These are phyloP conservation scores for Thelonectria blattea DNA, from an alignment of 2,329 filamentous ascomycete species.

Conservation along the genomic window DNA sequence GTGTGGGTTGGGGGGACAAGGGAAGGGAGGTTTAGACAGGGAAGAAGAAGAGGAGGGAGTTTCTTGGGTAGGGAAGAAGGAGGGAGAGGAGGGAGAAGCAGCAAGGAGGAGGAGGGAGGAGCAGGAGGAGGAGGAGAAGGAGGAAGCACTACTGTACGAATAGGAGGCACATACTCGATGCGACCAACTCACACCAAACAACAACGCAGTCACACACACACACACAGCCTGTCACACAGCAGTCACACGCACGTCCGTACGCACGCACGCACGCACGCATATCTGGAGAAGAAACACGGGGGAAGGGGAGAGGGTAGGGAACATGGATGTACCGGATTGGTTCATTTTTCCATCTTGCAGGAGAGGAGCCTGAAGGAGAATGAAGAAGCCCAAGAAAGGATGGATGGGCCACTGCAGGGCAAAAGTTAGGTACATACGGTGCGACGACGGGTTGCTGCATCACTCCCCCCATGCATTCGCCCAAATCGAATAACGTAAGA, in stretches of 20 bases:
- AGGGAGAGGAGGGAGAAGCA: too few relatives aligned
- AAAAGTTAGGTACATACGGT: too few relatives aligned
- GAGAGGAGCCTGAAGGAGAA: background rate
- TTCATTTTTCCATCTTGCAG: slow-evolving; percentile 9
- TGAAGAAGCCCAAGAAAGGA: background rate
- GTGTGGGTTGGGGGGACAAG: slow-evolving; percentile 5
- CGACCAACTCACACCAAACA: slow-evolving; percentile 11
- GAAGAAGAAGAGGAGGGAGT: background rate
- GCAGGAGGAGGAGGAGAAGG: too few relatives aligned
- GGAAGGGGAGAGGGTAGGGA: slow-evolving; percentile 1
- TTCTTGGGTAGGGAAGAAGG: background rate
- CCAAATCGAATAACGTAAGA: background rate
- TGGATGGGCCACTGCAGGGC: background rate
- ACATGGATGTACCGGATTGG: slow-evolving; percentile 9
- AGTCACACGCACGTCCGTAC: background rate
- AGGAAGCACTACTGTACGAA: too few relatives aligned
- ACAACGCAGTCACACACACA: background rate
- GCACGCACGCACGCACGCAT: too few relatives aligned
- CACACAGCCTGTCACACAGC: background rate
- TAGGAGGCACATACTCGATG: too few relatives aligned
- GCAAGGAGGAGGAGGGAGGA: too few relatives aligned
- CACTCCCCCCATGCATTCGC: background rate
- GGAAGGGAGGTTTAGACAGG: slow-evolving; percentile 1
- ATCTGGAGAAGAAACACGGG: slow-evolving; percentile 1
- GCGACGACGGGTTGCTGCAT: too few relatives aligned